Base-by-base conservation (phyloP, 2,329 filamentous ascomycete species). In the Fusarium kyushuense region DNA sequence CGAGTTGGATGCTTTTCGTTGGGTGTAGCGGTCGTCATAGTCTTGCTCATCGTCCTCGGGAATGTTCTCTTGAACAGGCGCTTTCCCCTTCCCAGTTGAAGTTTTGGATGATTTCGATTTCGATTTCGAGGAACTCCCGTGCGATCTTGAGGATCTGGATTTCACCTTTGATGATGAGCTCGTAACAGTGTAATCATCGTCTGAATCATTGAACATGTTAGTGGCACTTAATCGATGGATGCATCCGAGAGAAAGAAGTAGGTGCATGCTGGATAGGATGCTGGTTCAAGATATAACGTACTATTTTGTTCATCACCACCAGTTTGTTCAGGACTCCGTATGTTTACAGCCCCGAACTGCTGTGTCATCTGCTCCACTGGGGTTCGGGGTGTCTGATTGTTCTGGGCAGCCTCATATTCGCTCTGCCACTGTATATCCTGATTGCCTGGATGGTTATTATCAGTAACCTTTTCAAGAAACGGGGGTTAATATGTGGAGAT, bases 391-490 rank as follows among this genome's bases (percentile, higher is more conserved):
- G 68, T 70, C 13, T 67, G 62, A 19, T 56, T 68, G 41, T 72
- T 63, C 17, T 57, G 40, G 17, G 45, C 36, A 38, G 46, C 49
- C 40, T 64, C 61, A 53, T 54, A 41, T 25, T 63, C 69, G 29
- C 60, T 60, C 30, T 74, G 51, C 74, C 75, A 78, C 17, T 76
- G 65, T 40, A 67, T 73, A 16, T 73, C 69, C 14, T 36, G 8
- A n/a, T 64, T 55, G 21, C 75, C 76, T 78, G 14, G 14, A 40
- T 40, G 33, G 14, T 19, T 21, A 25, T 29, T n/a, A 47, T 73
- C 35, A 72, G 51, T 53, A 46, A 19, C 25, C 7, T 38, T 40
- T 29, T 23, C 12, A 17, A 6, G 23, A 19, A 19, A n/a, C 40
- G 14, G n/a, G 17, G 14, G 17, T 6, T 7, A 29, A 6, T 12